Percentiles rank a stretch among this genome's conserved stretches.
Evolutionary conservation across 2,329 filamentous ascomycete genomes (phyloP).

Genomic region (Penicillium oxalicum): DNA sequence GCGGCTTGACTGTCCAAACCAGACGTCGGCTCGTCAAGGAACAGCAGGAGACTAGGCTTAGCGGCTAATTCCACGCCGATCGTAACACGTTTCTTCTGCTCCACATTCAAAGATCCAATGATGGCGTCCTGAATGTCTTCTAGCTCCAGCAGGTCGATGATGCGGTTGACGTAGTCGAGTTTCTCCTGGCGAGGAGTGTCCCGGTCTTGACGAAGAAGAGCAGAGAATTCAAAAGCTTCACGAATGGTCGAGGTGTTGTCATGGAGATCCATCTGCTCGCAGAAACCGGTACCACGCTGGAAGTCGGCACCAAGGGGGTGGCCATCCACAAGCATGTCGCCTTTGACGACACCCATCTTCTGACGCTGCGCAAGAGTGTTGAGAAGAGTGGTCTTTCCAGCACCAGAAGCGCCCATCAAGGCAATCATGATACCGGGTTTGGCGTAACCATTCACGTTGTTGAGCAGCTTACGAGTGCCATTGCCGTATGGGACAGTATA

Average conservation of each 20-base stretch:
- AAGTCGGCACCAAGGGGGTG: conserved; percentile 56
- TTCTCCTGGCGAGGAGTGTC: conserved; percentile 54
- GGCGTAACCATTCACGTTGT: conserved; percentile 67
- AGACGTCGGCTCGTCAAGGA: conserved; percentile 66
- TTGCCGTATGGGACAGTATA: conserved; percentile 68
- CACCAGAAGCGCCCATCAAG: conserved; percentile 73
- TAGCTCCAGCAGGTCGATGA: conserved; percentile 61
- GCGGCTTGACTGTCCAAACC: conserved; percentile 66
- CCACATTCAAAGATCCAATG: conserved; percentile 58
- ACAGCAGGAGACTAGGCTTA: conserved; percentile 61
- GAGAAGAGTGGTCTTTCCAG: conserved; percentile 76
- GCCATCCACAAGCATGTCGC: conserved; percentile 68
- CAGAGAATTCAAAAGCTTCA: conserved; percentile 64
- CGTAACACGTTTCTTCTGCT: conserved; percentile 65
- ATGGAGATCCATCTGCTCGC: conserved; percentile 67
- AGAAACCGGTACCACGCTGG: conserved; percentile 64
- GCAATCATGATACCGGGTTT: conserved; percentile 77
- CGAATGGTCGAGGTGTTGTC: conserved; percentile 61
- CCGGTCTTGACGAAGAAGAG: conserved; percentile 56
- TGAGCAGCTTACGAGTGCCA: conserved; percentile 56
- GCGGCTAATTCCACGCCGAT: conserved; percentile 69
- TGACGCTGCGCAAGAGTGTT: conserved; percentile 73
- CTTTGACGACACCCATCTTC: conserved; percentile 57
- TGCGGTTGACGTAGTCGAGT: conserved; percentile 59
- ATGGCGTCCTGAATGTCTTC: conserved; percentile 62